phyloP scores from a whole-genome alignment of 75 land plant species.

The Pinus tabuliformis region DNA sequence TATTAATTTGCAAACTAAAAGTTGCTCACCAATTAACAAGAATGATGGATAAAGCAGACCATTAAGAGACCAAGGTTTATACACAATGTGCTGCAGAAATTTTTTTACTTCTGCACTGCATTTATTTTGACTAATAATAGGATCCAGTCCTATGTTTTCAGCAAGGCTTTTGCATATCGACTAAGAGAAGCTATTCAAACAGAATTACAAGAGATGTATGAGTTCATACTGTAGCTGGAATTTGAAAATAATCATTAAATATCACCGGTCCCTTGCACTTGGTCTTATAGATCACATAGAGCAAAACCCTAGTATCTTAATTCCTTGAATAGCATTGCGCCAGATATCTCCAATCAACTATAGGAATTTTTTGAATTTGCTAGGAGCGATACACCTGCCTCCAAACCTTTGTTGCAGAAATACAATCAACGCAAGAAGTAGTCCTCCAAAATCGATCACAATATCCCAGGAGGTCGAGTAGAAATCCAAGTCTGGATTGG shows the following conservation, averaged over 20 bases:
- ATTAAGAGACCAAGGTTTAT: too few species aligned
- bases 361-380: slow-evolving; percentile 47
- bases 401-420: slow-evolving; percentile 81
- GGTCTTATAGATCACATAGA: background rate
- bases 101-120: background rate
- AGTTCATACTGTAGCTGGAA: background rate
- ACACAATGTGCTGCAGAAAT: too few species aligned
- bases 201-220: background rate
- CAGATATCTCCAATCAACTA: slow-evolving; percentile 3
- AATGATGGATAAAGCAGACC: too few species aligned
- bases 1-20: too few species aligned
- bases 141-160: background rate
- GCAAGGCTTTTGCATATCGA: background rate
- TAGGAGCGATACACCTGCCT: slow-evolving; percentile 56
- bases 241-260: background rate
- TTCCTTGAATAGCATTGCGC: background rate
- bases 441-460: slow-evolving; percentile 54
- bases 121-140: background rate
- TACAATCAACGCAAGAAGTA: slow-evolving; percentile 52
- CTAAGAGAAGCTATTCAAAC: background rate
- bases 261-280: background rate
- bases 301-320: background rate
- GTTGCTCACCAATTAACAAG: too few species aligned
- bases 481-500: slow-evolving; percentile 59
- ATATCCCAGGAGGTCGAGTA: slow-evolving; percentile 76